Percentiles rank a stretch among this genome's conserved stretches.
These are phyloP conservation scores for Mrakia gelida DNA, from an alignment of 768 basidiomycete genomes.

Conservation along the genomic window DNA sequence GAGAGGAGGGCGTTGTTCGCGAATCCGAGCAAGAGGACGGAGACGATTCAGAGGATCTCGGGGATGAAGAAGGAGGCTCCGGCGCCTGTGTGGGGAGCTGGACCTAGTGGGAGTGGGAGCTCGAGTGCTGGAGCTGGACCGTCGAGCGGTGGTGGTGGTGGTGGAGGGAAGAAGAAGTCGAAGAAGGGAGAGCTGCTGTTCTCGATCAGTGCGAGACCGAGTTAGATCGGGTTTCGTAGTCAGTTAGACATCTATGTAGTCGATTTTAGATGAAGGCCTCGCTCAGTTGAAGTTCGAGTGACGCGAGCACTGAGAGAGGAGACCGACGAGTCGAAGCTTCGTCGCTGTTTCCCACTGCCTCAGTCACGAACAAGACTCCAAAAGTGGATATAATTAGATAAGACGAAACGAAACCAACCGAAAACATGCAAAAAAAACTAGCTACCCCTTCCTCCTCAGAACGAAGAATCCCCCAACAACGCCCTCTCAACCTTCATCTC, in stretches of 20 bases:
- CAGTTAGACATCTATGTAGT: no score
- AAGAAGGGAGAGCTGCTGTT: slow-evolving; percentile 84
- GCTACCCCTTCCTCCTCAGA: no score
- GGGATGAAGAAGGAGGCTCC: slow-evolving; percentile 50
- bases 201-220: slow-evolving; percentile 56
- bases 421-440: no score
- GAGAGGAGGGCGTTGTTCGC: slow-evolving; percentile 47
- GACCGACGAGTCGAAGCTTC: no score
- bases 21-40: slow-evolving; percentile 48
- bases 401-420: no score
- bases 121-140: slow-evolving; percentile 27
- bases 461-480: no score
- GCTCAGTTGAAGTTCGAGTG: no score
- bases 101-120: slow-evolving; percentile 28
- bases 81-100: slow-evolving; percentile 49
- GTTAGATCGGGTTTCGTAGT: neutral
- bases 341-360: no score
- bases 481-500: neutral
- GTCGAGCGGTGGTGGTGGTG: slow-evolving; percentile 24
- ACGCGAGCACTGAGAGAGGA: no score
- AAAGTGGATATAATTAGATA: no score
- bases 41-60: slow-evolving; percentile 63
- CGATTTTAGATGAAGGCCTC: no score
- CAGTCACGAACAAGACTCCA: no score
- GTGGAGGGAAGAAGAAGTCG: slow-evolving; percentile 55